Base-by-base conservation (phyloP, 305 asterid genomes). In the Nicotiana rustica region DNA sequence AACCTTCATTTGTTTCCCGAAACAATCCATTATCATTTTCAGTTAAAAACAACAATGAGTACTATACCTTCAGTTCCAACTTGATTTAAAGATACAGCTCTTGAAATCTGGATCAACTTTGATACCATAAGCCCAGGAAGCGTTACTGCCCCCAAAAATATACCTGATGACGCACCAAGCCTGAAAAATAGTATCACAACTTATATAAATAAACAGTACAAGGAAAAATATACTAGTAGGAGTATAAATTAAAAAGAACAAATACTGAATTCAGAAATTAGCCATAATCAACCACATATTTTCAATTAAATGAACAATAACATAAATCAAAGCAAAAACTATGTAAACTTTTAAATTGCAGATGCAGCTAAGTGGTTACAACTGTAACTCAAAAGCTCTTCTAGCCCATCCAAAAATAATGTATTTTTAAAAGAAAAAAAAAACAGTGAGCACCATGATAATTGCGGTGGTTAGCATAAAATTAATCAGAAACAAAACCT, bases 101-200 rank as follows among this genome's bases (percentile, higher is more conserved):
- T 91, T 14, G 85, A 80, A 85, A 87, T 88, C 81, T 92, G 99
- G 78, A 96, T 85, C 89, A 97, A 87, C 83, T 88, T 91, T 25
- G 98, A 97, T 81, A 95, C 75, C 88, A 92, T 89, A 56, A 97
- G 89, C 80, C 97, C 94, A 4, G 99, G 99, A 73, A 95, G 88
- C 4, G 98, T 92, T 64, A 90, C 92, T 41, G 99, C 92, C 80
- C 99, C 98, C 83, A 97, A 84, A 82, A 95, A 81, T 86, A 95
- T 89, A 77, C 99, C 99, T 15, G 98, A 92, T 25, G 99, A 89
- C 78, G 91, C 97, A 83, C 97, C 99, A 78, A 93, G 97, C 94
- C 99, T 95, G 80, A 55, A 76, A 55, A 55, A 56, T 65, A 76
- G 66, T 76, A 84, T 77, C 76, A 67, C 83, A 76, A 70, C 59